These are phyloP conservation scores for Aspergillus sp. DNA, from an alignment of 2,329 filamentous ascomycete species.

Conservation along the genomic window DNA sequence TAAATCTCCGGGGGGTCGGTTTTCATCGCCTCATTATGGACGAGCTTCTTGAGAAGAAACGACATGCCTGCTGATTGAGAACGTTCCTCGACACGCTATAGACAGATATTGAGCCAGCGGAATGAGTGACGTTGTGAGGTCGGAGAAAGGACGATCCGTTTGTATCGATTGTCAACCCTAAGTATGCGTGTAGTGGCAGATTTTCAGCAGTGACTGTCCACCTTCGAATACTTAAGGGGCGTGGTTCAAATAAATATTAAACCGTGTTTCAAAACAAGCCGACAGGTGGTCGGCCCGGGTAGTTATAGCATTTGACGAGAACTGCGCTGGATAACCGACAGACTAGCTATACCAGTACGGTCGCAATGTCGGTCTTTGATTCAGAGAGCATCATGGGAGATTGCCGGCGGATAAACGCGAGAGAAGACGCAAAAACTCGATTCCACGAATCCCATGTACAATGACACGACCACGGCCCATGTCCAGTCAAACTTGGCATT, in stretches of 20 bases:
- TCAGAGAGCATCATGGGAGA: constrained; percentile 1
- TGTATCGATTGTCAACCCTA: background rate
- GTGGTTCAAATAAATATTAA: background rate
- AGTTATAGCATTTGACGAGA: constrained; percentile 7
- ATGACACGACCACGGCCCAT: background rate
- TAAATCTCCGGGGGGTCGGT: constrained; percentile 67
- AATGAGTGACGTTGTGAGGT: background rate
- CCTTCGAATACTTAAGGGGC: background rate
- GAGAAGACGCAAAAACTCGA: constrained; percentile 13
- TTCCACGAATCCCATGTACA: constrained; percentile 25
- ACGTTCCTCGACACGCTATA: background rate
- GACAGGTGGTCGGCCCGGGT: constrained; percentile 2
- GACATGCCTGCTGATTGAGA: constrained; percentile 34
- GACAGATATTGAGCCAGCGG: background rate
- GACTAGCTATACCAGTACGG: background rate
- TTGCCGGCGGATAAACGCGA: constrained; percentile 12
- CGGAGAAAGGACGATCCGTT: background rate
- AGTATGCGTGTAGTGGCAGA: background rate
- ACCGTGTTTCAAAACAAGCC: background rate
- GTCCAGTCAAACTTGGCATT: constrained; percentile 5
- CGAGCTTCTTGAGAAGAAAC: constrained; percentile 54
- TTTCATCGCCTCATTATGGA: constrained; percentile 71
- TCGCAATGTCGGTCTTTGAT: constrained; percentile 1
- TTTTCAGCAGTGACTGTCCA: background rate
- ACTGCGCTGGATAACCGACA: background rate